Base-by-base conservation (phyloP, 139 green algal genomes). In the Auxenochlorella pyrenoidosa region DNA sequence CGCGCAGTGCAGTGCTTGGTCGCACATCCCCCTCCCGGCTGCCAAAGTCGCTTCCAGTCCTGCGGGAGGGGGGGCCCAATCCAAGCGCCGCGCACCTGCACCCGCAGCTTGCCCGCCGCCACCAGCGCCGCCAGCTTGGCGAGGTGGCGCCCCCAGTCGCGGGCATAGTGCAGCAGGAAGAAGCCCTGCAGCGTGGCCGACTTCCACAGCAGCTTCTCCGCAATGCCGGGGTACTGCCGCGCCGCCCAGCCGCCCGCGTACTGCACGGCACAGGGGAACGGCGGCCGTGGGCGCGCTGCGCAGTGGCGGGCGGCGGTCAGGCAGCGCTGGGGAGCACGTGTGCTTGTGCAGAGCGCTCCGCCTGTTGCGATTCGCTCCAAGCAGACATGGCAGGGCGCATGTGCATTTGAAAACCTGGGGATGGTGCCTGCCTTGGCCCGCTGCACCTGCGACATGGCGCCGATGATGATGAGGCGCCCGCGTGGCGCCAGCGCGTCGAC, bases 131-230 rank as follows among this genome's bases (percentile, higher is more conserved):
- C 65, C 80, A 97, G 91, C 26, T 83, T 71, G 0, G 77, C 36
- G 22, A 97, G 87, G 88, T 95, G 91, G 36, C 83, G 30, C 10
- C 59, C 66, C 79, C 93, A 95, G 16, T 88, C 73, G 15, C 41
- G 32, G 0, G 89, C 87, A 76, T 96, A 93, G 41, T 91, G 86
- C 70, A 95, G 88, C 78, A 98, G 92, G 91, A 98, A 97, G 92
- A 98, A 98, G 5, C 96, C 96, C 41, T 54, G 76, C 40, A 96
- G 86, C 0, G 88, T 87, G 16, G 94, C 94, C 40, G 87, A 94
- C 83, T 96, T 96, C 89, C 88, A 94, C 58, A 98, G 93, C 89
- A 98, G 93, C 91, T 94, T 94, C 90, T 98, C 96, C 60, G 91
- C 86, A 21, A 97, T 65, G 60, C 94, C 95, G 13, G 82, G 84